Percentiles rank a stretch among this genome's conserved stretches.
These are phyloP conservation scores for Kwoniella newhampshirensis DNA, from an alignment of 768 basidiomycete species.

Conservation along the genomic window DNA sequence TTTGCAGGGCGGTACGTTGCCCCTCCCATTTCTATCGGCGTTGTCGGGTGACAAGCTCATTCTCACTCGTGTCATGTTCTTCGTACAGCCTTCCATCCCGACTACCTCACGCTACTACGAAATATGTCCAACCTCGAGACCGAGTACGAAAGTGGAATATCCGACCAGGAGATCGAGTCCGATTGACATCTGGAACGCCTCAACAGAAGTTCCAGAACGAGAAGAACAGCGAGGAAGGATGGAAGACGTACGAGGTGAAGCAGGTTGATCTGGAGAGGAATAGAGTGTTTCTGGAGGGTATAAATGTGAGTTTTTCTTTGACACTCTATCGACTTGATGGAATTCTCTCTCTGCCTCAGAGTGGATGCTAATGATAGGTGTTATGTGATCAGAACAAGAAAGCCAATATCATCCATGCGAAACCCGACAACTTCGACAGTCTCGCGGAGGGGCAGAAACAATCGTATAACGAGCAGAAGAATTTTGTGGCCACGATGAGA, in stretches of 20 bases:
- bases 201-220: conserved; percentile 45
- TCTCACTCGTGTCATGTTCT: neutral
- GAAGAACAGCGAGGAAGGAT: conserved; percentile 32
- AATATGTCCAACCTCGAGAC: conserved; percentile 38
- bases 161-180: conserved; percentile 47
- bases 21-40: neutral
- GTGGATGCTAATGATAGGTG: neutral
- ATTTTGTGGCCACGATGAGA: conserved; percentile 27
- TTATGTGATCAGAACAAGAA: conserved; percentile 32
- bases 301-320: conserved; percentile 36
- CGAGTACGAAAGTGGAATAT: conserved; percentile 49
- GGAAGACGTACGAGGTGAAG: conserved; percentile 47
- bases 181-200: conserved; percentile 42
- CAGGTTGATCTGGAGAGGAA: conserved; percentile 46
- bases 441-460: conserved; percentile 24
- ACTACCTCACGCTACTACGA: conserved; percentile 32
- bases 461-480: conserved; percentile 30
- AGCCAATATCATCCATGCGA: conserved; percentile 26
- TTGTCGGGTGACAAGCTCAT: no score
- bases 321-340: neutral
- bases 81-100: conserved; percentile 25
- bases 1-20: conserved; percentile 13
- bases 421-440: conserved; percentile 31
- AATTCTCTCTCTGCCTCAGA: neutral
- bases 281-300: conserved; percentile 37